Conservation (phyloP, 495 filamentous ascomycete genomes). For the Xanthoparmelia taractica region DNA sequence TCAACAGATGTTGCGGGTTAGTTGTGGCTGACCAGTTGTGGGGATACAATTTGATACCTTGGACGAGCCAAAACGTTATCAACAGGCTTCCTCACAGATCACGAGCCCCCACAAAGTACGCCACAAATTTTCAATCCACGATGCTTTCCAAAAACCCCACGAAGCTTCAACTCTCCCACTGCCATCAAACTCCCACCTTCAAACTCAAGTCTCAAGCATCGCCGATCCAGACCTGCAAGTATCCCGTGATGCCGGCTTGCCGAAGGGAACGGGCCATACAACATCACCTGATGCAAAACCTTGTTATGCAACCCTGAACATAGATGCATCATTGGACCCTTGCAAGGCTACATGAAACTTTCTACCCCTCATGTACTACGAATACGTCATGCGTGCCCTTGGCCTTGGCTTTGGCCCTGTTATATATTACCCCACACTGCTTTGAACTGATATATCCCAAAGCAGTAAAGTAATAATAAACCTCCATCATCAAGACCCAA, state of each 20-base stretch:
- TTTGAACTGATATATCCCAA: no score
- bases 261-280: constrained; percentile 3
- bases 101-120: neutral
- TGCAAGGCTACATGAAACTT: neutral
- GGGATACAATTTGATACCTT: no score
- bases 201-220: neutral
- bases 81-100: neutral
- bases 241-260: constrained; percentile 4
- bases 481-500: neutral
- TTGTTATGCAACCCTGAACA: neutral
- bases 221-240: neutral
- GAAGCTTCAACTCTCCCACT: neutral
- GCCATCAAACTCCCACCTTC: neutral
- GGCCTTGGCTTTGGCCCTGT: neutral
- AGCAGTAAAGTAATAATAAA: no score
- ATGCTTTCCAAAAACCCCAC: neutral
- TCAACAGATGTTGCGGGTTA: neutral
- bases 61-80: neutral
- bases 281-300: constrained; percentile 8
- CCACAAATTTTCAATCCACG: neutral
- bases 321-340: neutral
- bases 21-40: neutral
- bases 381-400: constrained; percentile 3
- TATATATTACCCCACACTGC: neutral
- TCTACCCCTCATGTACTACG: neutral